These are phyloP conservation scores for Solanum sejunctum DNA, from an alignment of 257 asterid species.

Conservation along the genomic window DNA sequence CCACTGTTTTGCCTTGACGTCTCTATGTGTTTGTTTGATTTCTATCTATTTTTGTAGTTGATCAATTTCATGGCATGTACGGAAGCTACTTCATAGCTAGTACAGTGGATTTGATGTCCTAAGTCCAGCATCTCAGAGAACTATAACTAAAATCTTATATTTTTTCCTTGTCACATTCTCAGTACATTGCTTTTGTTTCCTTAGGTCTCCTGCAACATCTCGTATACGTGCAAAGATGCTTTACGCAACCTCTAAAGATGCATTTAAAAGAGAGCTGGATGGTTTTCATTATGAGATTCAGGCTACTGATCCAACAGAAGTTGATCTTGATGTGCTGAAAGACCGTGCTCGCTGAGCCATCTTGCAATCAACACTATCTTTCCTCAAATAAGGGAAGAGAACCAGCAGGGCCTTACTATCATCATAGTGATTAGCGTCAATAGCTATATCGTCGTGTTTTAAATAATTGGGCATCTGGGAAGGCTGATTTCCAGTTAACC, in stretches of 20 bases:
- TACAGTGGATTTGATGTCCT: neutral
- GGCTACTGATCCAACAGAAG: conserved; percentile 31
- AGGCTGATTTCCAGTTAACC: neutral
- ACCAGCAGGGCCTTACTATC: neutral
- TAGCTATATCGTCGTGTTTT: neutral
- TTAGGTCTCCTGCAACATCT: conserved; percentile 26
- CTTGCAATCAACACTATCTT: neutral
- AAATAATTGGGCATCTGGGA: neutral
- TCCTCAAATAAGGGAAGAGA: neutral
- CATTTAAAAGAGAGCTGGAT: conserved; percentile 23
- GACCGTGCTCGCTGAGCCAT: conserved; percentile 16
- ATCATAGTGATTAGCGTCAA: neutral
- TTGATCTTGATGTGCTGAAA: conserved; percentile 26
- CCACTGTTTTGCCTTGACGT: neutral
- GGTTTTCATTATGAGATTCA: conserved; percentile 30
- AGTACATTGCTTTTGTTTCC: neutral
- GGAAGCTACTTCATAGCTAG: neutral
- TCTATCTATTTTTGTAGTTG: conserved; percentile 3
- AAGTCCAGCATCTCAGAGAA: neutral
- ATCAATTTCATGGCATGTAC: neutral
- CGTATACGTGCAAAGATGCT: conserved; percentile 28
- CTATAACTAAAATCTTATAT: neutral
- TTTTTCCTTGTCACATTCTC: neutral
- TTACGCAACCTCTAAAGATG: conserved; percentile 26
- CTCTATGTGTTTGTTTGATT: conserved; percentile 4